Evolutionary conservation across 805 yeast species (phyloP).

Genomic region (Yarrowia osloensis): DNA sequence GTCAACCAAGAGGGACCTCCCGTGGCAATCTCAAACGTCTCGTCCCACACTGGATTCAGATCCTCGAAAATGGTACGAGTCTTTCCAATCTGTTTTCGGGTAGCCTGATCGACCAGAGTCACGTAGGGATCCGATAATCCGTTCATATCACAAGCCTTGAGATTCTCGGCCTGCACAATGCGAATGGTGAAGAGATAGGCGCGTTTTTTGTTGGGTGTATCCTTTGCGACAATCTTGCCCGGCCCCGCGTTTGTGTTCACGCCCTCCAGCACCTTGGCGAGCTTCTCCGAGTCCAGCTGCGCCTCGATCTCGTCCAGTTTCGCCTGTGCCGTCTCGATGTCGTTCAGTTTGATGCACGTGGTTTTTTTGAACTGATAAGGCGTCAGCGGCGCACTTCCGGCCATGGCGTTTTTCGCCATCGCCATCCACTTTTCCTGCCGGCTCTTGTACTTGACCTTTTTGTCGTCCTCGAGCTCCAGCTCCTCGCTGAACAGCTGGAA

Average conservation of each 20-base stretch:
- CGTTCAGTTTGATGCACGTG: conserved; percentile 77
- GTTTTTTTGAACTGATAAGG: conserved; percentile 61
- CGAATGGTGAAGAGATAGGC: conserved; percentile 59
- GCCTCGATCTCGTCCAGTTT: conserved; percentile 54
- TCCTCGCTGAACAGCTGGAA: conserved; percentile 38
- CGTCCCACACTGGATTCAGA: conserved; percentile 81
- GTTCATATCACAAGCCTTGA: conserved; percentile 51
- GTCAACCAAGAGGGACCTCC: conserved; percentile 52
- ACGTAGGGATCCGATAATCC: conserved; percentile 60
- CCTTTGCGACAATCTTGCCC: conserved; percentile 35
- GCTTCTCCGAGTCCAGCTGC: conserved; percentile 57
- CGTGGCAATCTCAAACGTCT: conserved; percentile 67
- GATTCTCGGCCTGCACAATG: conserved; percentile 62
- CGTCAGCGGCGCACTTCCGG: conserved; percentile 43
- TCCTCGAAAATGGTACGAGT: conserved; percentile 66
- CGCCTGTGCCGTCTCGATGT: conserved; percentile 52
- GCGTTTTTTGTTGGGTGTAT: neutral
- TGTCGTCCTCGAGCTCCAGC: conserved; percentile 34
- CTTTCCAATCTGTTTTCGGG: conserved; percentile 59
- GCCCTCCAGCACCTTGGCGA: conserved; percentile 47
- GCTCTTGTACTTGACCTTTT: conserved; percentile 27
- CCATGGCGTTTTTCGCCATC: conserved; percentile 44
- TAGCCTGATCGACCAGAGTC: conserved; percentile 59
- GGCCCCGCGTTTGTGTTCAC: conserved; percentile 42
- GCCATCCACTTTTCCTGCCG: conserved; percentile 44